Base-by-base conservation (phyloP, 148 eudicot species). In the Nepenthes mirabilis region DNA sequence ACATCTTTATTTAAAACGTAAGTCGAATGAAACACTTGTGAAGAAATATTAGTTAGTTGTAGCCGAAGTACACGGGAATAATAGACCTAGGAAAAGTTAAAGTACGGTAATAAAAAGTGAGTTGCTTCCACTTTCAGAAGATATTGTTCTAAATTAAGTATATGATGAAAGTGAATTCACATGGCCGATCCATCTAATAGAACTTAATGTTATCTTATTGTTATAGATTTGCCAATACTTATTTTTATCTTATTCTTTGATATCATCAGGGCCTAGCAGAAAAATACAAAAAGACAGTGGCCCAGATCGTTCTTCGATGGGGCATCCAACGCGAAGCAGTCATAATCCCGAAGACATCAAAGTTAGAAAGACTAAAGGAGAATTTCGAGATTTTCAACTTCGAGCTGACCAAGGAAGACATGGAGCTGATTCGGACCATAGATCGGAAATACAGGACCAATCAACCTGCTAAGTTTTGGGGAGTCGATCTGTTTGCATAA, bases 381-480 rank as follows among this genome's bases (percentile, higher is more conserved):
- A 91, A 91, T 67, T 69, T 79, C 57, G 36, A 78, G 53, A 82
- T 87, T 5, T 77, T 74, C 32, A 93, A 87, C 66, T 91, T 87
- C 56, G 83, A 91, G 79, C 75, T 91, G 68, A 66, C 75, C 37
- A 72, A 79, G 59, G 90, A 91, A 61, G 97, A 91, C 69, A 81
- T 91, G 95, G 84, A 87, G 40, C 78, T 73, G 55, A 76, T 91
- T 48, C 83, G 75, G 66, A 74, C 70, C 72, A 63, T 87, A 7
- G 97, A 91, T 61, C 73, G 97, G 10, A 85, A 78, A 3, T 81
- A 71, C 47, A 72, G 97, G 60, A 91, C 90, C 58, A 85, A 85
- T 67, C 83, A 83, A 67, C 91, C 97, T 47, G 95, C 87, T 37
- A 83, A 70, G 65, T 87, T 87, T 58, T 91, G 97, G 97, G 93